Percentiles rank a stretch among this genome's conserved stretches.
Conservation (phyloP, 257 asterid species). For the Solanum sparsipilum region DNA sequence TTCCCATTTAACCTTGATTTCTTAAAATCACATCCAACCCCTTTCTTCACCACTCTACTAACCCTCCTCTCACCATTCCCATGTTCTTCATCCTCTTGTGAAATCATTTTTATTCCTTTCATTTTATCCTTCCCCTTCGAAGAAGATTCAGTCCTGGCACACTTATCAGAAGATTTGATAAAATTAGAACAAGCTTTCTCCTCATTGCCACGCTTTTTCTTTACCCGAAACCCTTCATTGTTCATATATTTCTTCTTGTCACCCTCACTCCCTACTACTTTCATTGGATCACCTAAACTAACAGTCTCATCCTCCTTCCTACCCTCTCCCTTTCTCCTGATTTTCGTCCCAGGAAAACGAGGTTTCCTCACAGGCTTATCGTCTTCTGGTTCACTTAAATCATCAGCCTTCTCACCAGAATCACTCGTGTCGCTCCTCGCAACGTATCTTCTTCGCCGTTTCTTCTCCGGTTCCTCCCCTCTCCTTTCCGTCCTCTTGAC, state of each 20-base stretch:
- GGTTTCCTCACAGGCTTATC: neutral
- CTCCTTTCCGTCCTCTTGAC: neutral
- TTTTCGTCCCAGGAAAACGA: neutral
- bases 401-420: neutral
- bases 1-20: neutral
- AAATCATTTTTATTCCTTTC: neutral
- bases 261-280: neutral
- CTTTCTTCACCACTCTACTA: neutral
- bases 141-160: neutral
- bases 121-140: neutral
- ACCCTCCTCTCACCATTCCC: neutral
- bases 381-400: neutral
- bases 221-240: neutral
- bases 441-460: neutral
- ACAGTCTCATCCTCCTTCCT: neutral
- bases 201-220: neutral
- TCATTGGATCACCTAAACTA: neutral
- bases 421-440: neutral
- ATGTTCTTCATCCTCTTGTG: neutral
- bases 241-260: neutral
- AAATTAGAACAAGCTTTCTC: neutral
- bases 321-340: neutral
- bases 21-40: neutral
- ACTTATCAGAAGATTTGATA: neutral
- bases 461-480: slow-evolving; percentile 13